phyloP scores from a whole-genome alignment of 1,284 basidiomycete genomes.

The Earliella scabrosa region DNA sequence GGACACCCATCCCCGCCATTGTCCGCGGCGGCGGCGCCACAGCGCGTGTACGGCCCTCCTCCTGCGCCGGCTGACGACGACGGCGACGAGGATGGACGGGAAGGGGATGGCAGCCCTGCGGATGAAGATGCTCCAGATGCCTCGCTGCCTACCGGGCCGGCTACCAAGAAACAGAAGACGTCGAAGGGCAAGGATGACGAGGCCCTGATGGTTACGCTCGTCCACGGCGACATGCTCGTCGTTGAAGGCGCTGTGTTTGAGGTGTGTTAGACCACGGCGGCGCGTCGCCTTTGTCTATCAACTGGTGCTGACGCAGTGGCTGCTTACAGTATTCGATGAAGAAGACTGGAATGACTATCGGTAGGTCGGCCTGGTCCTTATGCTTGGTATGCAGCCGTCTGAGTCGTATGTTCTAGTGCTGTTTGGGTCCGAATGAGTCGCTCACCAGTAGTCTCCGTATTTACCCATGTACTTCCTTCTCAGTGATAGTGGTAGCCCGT shows the following conservation, averaged over 20 bases:
- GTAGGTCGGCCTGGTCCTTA: too few species aligned
- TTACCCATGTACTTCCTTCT: too few species aligned
- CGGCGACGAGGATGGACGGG: too few species aligned
- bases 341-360: conserved; percentile 5
- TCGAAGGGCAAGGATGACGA: conserved; percentile 18
- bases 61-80: too few species aligned
- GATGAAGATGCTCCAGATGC: background rate
- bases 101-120: background rate
- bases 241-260: conserved; percentile 1
- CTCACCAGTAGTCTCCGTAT: too few species aligned
- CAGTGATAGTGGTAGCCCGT: too few species aligned
- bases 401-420: too few species aligned
- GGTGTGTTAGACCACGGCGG: too few species aligned
- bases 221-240: conserved; percentile 61
- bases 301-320: too few species aligned
- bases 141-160: background rate
- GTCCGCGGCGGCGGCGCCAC: background rate
- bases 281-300: too few species aligned
- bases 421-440: background rate
- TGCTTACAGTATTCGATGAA: conserved; percentile 10
- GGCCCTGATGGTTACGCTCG: conserved; percentile 47
- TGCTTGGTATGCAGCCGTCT: too few species aligned
- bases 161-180: background rate
- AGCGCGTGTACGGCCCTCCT: background rate
- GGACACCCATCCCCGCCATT: background rate